phyloP scores from a whole-genome alignment of 176 grass and related monocot genomes.

The Zoysia pacifica region DNA sequence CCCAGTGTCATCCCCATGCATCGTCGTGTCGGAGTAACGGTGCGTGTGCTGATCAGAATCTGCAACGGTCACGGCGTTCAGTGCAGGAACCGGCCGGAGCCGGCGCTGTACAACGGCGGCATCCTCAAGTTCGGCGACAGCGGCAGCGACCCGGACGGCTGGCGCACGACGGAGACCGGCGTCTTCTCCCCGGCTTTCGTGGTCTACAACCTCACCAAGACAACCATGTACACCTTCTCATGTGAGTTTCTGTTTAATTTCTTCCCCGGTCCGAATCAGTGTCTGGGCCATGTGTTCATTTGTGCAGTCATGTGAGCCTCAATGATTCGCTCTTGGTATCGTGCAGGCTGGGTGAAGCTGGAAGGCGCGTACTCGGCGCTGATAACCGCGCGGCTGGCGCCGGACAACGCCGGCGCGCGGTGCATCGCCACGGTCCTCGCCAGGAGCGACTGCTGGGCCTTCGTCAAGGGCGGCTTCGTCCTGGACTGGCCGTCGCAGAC shows the following conservation, averaged over 20 bases:
- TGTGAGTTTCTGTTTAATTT: constrained; percentile 44
- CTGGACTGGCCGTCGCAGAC: constrained; percentile 66
- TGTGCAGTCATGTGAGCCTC: constrained; percentile 4
- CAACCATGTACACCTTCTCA: constrained; percentile 89
- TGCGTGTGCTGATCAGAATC: not conserved
- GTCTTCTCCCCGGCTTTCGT: constrained; percentile 74
- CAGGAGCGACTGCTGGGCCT: constrained; percentile 82
- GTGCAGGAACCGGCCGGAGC: constrained; percentile 82
- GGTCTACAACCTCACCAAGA: constrained; percentile 74
- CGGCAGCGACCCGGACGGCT: constrained; percentile 54
- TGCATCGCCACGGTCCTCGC: constrained; percentile 79
- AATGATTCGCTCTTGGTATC: constrained; percentile 10
- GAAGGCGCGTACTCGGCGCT: constrained; percentile 60
- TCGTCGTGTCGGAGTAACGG: not conserved
- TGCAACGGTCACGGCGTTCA: constrained; percentile 31
- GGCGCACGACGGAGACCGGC: constrained; percentile 77
- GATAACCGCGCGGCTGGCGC: constrained; percentile 67
- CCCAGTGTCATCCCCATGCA: not conserved
- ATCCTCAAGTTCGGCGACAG: constrained; percentile 66
- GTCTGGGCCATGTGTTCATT: not conserved
- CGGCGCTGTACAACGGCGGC: constrained; percentile 89
- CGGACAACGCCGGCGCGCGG: constrained; percentile 61
- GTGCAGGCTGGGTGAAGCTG: constrained; percentile 78
- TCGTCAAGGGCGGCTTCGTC: constrained; percentile 77
- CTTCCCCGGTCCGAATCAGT: not conserved